Percentiles rank a stretch among this genome's conserved stretches.
Conservation (phyloP, 2,329 filamentous ascomycete species). For the Fusarium sp. region DNA sequence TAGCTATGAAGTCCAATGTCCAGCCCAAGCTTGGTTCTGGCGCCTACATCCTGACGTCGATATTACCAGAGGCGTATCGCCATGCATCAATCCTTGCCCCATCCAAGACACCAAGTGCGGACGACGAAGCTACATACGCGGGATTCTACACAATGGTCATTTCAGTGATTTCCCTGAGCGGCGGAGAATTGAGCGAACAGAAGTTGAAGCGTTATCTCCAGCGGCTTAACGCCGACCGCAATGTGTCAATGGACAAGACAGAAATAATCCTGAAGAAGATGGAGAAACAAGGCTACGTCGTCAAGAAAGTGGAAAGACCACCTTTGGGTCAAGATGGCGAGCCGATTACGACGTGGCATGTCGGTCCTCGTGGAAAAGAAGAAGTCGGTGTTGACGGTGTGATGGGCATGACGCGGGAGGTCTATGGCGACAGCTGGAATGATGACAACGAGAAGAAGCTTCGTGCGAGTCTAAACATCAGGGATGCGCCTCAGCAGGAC, state of each 20-base stretch:
- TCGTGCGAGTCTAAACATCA: conserved; percentile 67
- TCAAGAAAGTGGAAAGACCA: conserved; percentile 73
- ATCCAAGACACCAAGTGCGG: conserved; percentile 68
- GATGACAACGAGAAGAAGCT: conserved; percentile 68
- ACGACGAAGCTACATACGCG: conserved; percentile 79
- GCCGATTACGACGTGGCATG: conserved; percentile 79
- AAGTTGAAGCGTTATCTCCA: conserved; percentile 80
- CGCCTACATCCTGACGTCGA: conserved; percentile 79
- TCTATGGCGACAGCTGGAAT: conserved; percentile 61
- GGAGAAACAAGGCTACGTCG: conserved; percentile 83
- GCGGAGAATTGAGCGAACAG: conserved; percentile 76
- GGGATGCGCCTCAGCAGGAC: conserved; percentile 28
- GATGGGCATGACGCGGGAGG: conserved; percentile 70
- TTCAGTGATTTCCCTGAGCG: conserved; percentile 76
- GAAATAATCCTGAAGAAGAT: conserved; percentile 78
- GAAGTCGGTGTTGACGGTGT: conserved; percentile 84
- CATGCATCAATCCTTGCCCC: conserved; percentile 73
- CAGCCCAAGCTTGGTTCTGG: conserved; percentile 67
- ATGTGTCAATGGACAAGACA: conserved; percentile 78
- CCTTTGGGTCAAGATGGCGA: conserved; percentile 68
- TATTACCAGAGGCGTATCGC: conserved; percentile 73
- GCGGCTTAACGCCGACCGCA: conserved; percentile 77
- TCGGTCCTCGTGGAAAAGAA: conserved; percentile 84
- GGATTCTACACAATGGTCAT: conserved; percentile 84
- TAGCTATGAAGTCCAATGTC: conserved; percentile 55